These are phyloP conservation scores for Chenopodium suecicum DNA, from an alignment of 148 eudicot species.

Conservation along the genomic window DNA sequence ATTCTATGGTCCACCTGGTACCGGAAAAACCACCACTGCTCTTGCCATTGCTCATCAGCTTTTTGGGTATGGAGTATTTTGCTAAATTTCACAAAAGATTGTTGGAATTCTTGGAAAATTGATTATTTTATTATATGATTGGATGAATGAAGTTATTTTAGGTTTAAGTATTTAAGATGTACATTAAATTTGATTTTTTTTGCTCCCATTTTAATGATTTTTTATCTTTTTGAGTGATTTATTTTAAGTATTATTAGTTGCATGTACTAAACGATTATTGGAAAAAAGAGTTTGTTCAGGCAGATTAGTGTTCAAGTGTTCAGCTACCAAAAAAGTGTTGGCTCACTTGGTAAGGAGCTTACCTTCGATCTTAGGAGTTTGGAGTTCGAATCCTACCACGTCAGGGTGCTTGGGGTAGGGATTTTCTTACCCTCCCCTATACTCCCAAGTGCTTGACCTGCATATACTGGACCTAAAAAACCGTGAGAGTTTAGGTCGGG, in stretches of 20 bases:
- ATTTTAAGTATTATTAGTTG: neutral
- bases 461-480: too few species aligned
- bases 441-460: too few species aligned
- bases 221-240: neutral
- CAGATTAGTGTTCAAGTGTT: neutral
- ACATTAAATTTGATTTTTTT: too few species aligned
- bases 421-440: too few species aligned
- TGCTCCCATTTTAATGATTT: neutral
- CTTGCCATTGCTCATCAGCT: slow-evolving; percentile 95
- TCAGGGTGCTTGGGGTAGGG: too few species aligned
- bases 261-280: neutral
- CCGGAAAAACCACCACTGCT: slow-evolving; percentile 93
- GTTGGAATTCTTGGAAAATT: neutral
- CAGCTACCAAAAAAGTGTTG: too few species aligned
- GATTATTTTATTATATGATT: neutral
- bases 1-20: slow-evolving; percentile 95
- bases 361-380: too few species aligned
- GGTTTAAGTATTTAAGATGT: neutral
- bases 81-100: neutral
- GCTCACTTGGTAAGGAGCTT: too few species aligned
- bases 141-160: neutral
- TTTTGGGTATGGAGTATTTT: slow-evolving; percentile 51
- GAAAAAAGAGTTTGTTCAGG: neutral
- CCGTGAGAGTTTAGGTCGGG: too few species aligned
- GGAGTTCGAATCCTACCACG: too few species aligned